phyloP scores from a whole-genome alignment of 176 grass and related monocot genomes.

The maize (Zea mays) region Zm-B73-REFERENCE-NAM-5.0 NC_050098.1:223423501-223424000 shows the following conservation, averaged over 20 bases:
- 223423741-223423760: slow-evolving; percentile 39
- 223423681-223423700: slow-evolving; percentile 36
- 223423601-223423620: slow-evolving; percentile 33
- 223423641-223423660: slow-evolving; percentile 31
- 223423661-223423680: slow-evolving; percentile 45
- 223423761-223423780: slow-evolving; percentile 46
- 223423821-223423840: slow-evolving; percentile 52
- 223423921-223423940: slow-evolving; percentile 55
- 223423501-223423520: slow-evolving; percentile 44
- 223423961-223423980: slow-evolving; percentile 57
- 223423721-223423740: slow-evolving; percentile 50
- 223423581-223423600: slow-evolving; percentile 45
- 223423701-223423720: slow-evolving; percentile 42
- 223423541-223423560: slow-evolving; percentile 41
- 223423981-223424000: slow-evolving; percentile 50
- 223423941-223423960: slow-evolving; percentile 47
- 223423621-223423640: slow-evolving; percentile 41
- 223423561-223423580: slow-evolving; percentile 33
- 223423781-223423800: slow-evolving; percentile 40
- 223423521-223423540: slow-evolving; percentile 25
- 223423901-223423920: slow-evolving; percentile 59
- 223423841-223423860: slow-evolving; percentile 58
- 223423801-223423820: slow-evolving; percentile 35
- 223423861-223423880: slow-evolving; percentile 49
- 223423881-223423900: slow-evolving; percentile 50